phyloP scores from a whole-genome alignment of 1,284 basidiomycete genomes.

The Sanguinoderma infundibulare region DNA sequence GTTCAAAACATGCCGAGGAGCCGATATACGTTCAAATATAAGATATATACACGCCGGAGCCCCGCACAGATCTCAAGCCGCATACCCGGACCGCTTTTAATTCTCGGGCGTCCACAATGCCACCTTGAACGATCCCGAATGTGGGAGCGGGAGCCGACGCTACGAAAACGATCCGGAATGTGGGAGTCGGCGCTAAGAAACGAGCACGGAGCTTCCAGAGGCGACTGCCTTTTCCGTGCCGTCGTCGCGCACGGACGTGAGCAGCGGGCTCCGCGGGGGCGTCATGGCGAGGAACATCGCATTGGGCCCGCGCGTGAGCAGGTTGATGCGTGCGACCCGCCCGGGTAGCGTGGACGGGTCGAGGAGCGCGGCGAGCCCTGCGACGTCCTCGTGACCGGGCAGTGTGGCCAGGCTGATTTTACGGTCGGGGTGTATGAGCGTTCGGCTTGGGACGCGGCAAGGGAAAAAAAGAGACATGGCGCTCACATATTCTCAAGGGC shows the following conservation, averaged over 20 bases:
- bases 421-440: conserved; percentile 13
- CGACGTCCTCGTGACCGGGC: conserved; percentile 38
- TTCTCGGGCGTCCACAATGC: not conserved
- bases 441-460: not conserved
- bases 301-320: conserved; percentile 38
- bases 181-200: conserved; percentile 11
- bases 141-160: conserved; percentile 4
- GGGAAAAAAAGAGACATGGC: no score
- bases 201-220: conserved; percentile 10
- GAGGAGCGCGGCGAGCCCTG: conserved; percentile 34
- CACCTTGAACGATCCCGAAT: not conserved
- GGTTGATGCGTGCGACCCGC: conserved; percentile 36
- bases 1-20: not conserved
- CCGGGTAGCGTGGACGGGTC: conserved; percentile 37
- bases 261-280: conserved; percentile 20
- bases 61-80: not conserved
- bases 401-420: conserved; percentile 34
- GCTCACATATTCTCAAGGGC: conserved; percentile 41
- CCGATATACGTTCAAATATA: conserved; percentile 2
- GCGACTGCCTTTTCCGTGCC: conserved; percentile 18
- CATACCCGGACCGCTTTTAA: not conserved
- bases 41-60: conserved; percentile 10
- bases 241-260: conserved; percentile 16
- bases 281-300: conserved; percentile 32
- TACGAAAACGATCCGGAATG: conserved; percentile 15